A percentile compares a stretch with the other conserved stretches of the same genome.
These are phyloP conservation scores for Begonia masoniana DNA, from an alignment of 306 rosid species.

Conservation along the genomic window DNA sequence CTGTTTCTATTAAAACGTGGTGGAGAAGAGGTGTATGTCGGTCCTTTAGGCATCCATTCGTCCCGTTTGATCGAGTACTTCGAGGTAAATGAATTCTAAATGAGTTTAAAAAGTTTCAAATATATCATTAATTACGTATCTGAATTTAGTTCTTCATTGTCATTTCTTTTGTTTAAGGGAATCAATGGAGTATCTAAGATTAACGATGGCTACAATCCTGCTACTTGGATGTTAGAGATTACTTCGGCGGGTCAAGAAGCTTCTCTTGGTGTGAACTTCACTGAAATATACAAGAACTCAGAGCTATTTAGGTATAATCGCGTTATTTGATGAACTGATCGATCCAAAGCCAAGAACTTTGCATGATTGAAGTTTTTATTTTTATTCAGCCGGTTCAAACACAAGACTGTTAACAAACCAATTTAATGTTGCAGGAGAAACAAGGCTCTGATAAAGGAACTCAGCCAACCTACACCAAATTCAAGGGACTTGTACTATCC, in stretches of 20 bases:
- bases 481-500: conserved; percentile 59
- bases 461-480: conserved; percentile 41
- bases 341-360: not conserved
- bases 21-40: conserved; percentile 68
- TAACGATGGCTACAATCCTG: conserved; percentile 73
- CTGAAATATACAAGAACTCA: conserved; percentile 47
- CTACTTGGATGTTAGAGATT: conserved; percentile 95
- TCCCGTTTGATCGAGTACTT: conserved; percentile 47
- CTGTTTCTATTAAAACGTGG: conserved; percentile 71
- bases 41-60: conserved; percentile 60
- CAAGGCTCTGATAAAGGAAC: conserved; percentile 56
- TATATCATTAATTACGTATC: too few relatives aligned
- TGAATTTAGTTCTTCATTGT: not conserved
- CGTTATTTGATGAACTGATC: too few relatives aligned
- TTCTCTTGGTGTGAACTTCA: conserved; percentile 42
- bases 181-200: conserved; percentile 63
- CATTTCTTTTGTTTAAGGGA: conserved; percentile 22
- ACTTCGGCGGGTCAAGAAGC: conserved; percentile 64
- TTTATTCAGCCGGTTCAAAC: not conserved
- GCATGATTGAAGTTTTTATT: too few relatives aligned
- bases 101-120: too few relatives aligned
- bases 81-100: conserved; percentile 32
- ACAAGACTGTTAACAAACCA: conserved; percentile 4
- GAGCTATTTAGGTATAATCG: conserved; percentile 37
- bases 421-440: conserved; percentile 45